Conservation (phyloP, 1,284 basidiomycete species). For the Malassezia dermatis region DNA sequence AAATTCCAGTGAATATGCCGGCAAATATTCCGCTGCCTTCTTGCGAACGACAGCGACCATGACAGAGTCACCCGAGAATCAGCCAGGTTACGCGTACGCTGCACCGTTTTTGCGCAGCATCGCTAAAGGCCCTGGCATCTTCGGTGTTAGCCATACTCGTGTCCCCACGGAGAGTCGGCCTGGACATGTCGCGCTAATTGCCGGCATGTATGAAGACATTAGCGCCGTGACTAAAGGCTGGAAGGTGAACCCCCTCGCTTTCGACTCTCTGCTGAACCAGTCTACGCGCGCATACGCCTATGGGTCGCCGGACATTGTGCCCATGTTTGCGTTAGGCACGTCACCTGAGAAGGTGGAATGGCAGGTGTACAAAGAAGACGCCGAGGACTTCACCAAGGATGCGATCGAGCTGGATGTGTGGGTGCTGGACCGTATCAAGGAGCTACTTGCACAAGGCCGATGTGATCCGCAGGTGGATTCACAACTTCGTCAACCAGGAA, state of each 20-base stretch:
- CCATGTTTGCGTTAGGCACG: conserved; percentile 73
- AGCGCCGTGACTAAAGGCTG: conserved; percentile 77
- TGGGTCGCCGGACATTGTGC: conserved; percentile 77
- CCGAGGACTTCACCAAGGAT: conserved; percentile 56
- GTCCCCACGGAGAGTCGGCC: conserved; percentile 82
- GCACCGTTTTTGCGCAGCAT: conserved; percentile 67
- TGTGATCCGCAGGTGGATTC: conserved; percentile 49
- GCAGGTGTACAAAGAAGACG: conserved; percentile 67
- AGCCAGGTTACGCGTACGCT: conserved; percentile 39
- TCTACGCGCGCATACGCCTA: conserved; percentile 70
- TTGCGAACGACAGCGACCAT: neutral
- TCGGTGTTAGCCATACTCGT: conserved; percentile 72
- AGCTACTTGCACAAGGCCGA: conserved; percentile 46
- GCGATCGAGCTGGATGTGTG: conserved; percentile 68
- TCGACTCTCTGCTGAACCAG: conserved; percentile 80
- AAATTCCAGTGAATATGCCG: neutral
- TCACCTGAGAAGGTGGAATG: conserved; percentile 58
- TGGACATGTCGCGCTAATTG: conserved; percentile 76
- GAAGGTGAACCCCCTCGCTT: conserved; percentile 80
- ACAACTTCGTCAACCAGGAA: conserved; percentile 53
- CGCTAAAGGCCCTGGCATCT: conserved; percentile 59
- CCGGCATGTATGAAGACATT: conserved; percentile 86
- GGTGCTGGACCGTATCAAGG: conserved; percentile 62
- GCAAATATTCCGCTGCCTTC: conserved; percentile 7
- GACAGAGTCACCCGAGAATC: neutral